A percentile compares a stretch with the other conserved stretches of the same genome.
Evolutionary conservation across 2,329 filamentous ascomycete species (phyloP).

Genomic region (Mariannaea sp.): DNA sequence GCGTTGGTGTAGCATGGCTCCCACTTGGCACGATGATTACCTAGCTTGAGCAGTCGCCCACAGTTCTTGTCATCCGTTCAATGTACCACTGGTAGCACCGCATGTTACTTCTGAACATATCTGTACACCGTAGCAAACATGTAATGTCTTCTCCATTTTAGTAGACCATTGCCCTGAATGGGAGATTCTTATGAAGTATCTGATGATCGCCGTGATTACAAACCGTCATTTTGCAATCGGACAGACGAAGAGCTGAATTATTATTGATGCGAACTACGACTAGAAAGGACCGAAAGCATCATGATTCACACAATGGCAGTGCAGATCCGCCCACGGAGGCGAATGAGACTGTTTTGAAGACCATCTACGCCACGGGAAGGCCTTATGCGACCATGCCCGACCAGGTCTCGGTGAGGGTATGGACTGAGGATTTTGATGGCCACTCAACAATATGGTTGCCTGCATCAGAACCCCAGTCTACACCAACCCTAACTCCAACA

Average conservation of each 20-base stretch:
- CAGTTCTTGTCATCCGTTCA: slow-evolving; percentile 24
- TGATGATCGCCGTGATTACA: not conserved
- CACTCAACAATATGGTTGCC: not conserved
- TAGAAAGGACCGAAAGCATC: not conserved
- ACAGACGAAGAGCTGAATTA: no score
- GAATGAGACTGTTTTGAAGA: not conserved
- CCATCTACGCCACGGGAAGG: not conserved
- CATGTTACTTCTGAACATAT: slow-evolving; percentile 22
- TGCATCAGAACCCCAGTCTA: not conserved
- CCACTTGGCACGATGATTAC: slow-evolving; percentile 14
- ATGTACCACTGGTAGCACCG: slow-evolving; percentile 24
- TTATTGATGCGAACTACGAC: not conserved
- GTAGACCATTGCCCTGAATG: not conserved
- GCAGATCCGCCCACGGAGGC: not conserved
- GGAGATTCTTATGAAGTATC: not conserved
- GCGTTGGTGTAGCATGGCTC: slow-evolving; percentile 27
- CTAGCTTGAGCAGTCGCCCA: slow-evolving; percentile 13
- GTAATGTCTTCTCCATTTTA: slow-evolving; percentile 20
- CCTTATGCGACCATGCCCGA: not conserved
- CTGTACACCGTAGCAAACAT: slow-evolving; percentile 32
- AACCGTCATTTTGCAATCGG: not conserved
- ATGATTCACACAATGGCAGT: not conserved
- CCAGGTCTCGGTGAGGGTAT: not conserved
- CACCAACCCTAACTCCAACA: not conserved
- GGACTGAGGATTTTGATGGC: not conserved